Conservation (phyloP, 257 asterid genomes). For the Nicotiana benthamiana region DNA sequence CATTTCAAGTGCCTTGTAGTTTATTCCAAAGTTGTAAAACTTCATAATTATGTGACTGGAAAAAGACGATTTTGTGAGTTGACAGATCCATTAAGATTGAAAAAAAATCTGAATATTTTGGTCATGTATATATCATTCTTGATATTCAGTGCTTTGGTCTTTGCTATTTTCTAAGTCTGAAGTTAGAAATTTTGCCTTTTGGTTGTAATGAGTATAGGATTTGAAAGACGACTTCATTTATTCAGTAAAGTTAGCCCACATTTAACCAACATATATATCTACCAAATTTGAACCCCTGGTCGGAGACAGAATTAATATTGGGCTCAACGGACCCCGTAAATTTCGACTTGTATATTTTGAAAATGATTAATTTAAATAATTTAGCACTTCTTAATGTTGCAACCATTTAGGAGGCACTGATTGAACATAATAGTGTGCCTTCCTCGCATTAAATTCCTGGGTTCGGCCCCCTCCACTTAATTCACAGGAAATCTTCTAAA, state of each 20-base stretch:
- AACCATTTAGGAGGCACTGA: too few relatives aligned
- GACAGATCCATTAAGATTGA: background rate
- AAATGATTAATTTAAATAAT: too few relatives aligned
- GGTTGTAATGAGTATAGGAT: background rate
- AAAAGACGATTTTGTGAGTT: background rate
- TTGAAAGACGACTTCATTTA: background rate
- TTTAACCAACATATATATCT: background rate
- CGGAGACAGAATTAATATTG: too few relatives aligned
- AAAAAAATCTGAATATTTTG: background rate
- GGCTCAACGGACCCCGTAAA: too few relatives aligned
- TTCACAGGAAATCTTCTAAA: background rate
- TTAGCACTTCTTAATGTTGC: too few relatives aligned
- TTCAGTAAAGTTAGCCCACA: background rate
- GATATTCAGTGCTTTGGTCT: slow-evolving; percentile 1
- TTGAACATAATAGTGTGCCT: too few relatives aligned
- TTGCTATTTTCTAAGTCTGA: background rate
- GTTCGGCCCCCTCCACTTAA: background rate
- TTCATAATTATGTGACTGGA: background rate
- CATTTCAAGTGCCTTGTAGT: background rate
- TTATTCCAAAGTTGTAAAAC: background rate
- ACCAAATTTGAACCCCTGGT: background rate
- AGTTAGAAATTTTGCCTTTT: background rate
- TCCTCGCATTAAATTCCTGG: too few relatives aligned
- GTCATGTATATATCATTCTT: background rate
- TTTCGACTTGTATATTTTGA: too few relatives aligned